Conservation (phyloP, 2,329 filamentous ascomycete genomes). For the Elsinoe ampelina region DNA sequence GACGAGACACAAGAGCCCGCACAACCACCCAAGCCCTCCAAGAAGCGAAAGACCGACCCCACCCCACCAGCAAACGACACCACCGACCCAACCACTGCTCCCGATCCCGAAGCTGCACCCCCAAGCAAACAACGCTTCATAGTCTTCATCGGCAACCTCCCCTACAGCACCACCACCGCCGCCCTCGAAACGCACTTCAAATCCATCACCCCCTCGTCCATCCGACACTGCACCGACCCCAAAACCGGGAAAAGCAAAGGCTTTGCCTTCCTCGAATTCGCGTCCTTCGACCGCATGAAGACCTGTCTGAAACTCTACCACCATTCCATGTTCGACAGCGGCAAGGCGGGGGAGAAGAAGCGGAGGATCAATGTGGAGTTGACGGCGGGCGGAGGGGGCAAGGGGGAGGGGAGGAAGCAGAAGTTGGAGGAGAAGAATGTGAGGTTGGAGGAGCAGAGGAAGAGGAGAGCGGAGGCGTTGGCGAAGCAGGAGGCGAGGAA, state of each 20-base stretch:
- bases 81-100: background rate
- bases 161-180: conserved; percentile 66
- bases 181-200: conserved; percentile 68
- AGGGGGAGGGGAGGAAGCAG: conserved; percentile 58
- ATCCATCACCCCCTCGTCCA: conserved; percentile 57
- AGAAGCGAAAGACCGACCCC: conserved; percentile 13
- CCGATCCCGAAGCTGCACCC: conserved; percentile 16
- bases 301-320: conserved; percentile 86
- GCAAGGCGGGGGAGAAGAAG: conserved; percentile 38
- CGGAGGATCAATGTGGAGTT: conserved; percentile 88
- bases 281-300: conserved; percentile 79
- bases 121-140: conserved; percentile 56
- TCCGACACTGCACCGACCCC: conserved; percentile 66
- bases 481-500: conserved; percentile 37
- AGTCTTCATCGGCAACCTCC: conserved; percentile 81
- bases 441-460: conserved; percentile 64
- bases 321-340: conserved; percentile 62
- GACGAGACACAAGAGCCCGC: conserved; percentile 18
- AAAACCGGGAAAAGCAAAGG: conserved; percentile 59
- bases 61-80: conserved; percentile 11
- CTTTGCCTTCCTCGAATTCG: conserved; percentile 84
- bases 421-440: conserved; percentile 81
- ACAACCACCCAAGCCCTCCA: conserved; percentile 15
- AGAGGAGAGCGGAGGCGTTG: conserved; percentile 42
- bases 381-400: conserved; percentile 79